Evolutionary conservation across 352 stramenopile species (phyloP), one percentile per base, ranked within the genome.

Genomic region (Pythium pyrilobum): DNA sequence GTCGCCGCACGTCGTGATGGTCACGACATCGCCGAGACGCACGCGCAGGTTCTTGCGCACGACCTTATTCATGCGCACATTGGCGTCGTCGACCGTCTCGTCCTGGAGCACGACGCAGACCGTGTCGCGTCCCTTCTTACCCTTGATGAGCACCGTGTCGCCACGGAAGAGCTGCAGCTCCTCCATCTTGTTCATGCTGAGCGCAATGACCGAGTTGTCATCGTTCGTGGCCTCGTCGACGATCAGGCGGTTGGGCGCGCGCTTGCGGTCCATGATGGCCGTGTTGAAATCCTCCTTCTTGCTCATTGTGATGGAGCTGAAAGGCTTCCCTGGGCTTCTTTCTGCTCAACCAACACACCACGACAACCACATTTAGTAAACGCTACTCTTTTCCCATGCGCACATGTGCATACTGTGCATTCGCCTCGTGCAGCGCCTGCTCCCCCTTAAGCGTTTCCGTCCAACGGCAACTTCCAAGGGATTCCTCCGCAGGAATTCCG

Each of bases 1-100:
- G 69, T 99, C 96, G 16, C 90, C 91, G 67, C 96, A 99, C 43
- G 88, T 92, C 41, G 92, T 89, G 29, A 99, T 91, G 7, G 95
- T 98, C 40, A 99, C 95, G 18, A 99, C 76, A 72, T 99, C 97
- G n/a, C 95, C 92, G 16, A 99, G 85, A 28, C 97, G 87, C 40
- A 99, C 96, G 23, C 96, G 78, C 20, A 99, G 67, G 76, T 99
- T 99, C 86, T 99, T 99, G 28, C 97, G 92, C 40, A 99, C 96
- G 25, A 98, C 92, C 81, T 99, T 99, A 86, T 99, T 99, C 96
- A 99, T 99, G 39, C 95, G 85, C 18, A 99, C 93, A 57, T 90
- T 98, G 39, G 84, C 81, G 59, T 99, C 96, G 39, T 99, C 97
- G 43, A 97, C 97, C 16, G 89, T 97, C 60, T 99, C 97, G 62